Conservation (phyloP, 768 basidiomycete genomes). For the Pulveroboletus sp. region DNA sequence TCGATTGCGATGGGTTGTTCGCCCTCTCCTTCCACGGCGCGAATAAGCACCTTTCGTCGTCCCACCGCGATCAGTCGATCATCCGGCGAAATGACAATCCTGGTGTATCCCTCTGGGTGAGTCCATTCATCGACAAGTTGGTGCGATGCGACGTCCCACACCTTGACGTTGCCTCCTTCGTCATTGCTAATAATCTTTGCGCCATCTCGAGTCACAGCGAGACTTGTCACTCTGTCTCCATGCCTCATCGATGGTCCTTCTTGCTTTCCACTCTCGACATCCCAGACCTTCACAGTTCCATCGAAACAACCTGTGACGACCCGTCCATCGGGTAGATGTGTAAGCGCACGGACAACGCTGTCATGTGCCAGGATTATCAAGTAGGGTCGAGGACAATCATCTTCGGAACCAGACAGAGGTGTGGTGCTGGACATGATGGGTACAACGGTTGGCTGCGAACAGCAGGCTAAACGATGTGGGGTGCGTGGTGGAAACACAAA, state of each 20-base stretch:
- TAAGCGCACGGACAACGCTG: no score
- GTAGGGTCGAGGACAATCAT: no score
- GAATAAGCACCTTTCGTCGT: background rate
- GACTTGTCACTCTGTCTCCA: background rate
- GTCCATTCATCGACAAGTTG: background rate
- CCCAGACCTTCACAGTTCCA: background rate
- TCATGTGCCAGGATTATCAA: no score
- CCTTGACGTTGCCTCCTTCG: background rate
- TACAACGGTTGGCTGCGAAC: no score
- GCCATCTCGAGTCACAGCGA: slow-evolving; percentile 3
- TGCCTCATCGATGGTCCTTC: background rate
- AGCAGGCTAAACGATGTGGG: no score
- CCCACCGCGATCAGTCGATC: background rate
- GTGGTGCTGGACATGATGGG: no score
- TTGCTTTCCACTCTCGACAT: slow-evolving; percentile 6
- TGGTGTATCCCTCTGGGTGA: background rate
- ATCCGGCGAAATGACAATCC: background rate
- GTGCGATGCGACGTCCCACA: slow-evolving; percentile 5
- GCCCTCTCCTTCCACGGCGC: background rate
- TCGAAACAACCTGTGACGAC: no score
- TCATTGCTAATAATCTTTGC: background rate
- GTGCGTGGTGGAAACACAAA: no score
- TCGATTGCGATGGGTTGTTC: background rate
- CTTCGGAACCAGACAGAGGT: no score
- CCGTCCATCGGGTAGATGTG: no score